Conservation (phyloP, 1,284 basidiomycete genomes). For the Irpex sp. region DNA sequence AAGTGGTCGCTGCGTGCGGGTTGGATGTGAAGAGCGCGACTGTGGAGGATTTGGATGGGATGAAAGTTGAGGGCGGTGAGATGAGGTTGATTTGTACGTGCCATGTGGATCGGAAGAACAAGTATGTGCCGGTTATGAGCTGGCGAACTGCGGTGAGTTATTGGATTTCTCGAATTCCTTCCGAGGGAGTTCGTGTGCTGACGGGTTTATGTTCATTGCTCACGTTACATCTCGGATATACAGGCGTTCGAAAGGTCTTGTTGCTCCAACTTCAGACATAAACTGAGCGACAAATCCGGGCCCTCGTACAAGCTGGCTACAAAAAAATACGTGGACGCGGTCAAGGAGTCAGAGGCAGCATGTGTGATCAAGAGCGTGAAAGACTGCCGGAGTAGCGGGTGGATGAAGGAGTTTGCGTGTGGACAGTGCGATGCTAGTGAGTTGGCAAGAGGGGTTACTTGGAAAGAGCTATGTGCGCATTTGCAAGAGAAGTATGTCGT, state of each 20-base stretch:
- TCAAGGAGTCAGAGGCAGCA: not conserved
- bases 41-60: not conserved
- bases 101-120: not conserved
- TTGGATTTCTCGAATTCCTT: not conserved
- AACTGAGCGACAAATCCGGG: not conserved
- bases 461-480: no score
- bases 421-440: not conserved
- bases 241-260: not conserved
- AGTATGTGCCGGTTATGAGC: not conserved
- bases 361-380: not conserved
- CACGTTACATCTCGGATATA: not conserved
- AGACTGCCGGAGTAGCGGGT: no score
- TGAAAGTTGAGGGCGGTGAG: not conserved
- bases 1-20: not conserved
- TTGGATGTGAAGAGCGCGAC: not conserved
- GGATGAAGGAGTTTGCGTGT: not conserved
- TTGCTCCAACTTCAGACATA: not conserved
- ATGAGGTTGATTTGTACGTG: not conserved
- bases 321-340: not conserved
- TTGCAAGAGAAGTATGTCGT: no score
- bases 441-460: no score
- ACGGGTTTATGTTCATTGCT: no score
- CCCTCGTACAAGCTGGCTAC: not conserved
- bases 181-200: no score
- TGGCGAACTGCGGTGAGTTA: not conserved